Evolutionary conservation across 1,284 basidiomycete genomes (phyloP).

Genomic region (Vanrija sp.): DNA sequence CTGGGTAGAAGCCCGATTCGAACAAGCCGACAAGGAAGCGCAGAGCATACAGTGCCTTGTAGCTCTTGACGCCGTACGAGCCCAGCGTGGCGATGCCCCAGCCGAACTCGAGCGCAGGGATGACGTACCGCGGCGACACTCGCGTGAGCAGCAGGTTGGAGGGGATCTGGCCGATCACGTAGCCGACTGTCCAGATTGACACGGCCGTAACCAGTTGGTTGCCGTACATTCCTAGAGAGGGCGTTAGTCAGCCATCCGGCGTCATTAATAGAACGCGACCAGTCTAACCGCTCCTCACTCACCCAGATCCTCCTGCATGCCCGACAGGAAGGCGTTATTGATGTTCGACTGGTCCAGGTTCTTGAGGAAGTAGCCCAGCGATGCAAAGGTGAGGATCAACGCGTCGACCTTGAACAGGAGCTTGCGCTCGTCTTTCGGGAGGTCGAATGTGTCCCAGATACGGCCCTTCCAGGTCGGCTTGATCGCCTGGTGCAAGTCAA

Average conservation of each 20-base stretch:
- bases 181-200: conserved; percentile 40
- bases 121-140: conserved; percentile 38
- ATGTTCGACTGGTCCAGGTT: conserved; percentile 14
- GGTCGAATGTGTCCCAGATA: conserved; percentile 40
- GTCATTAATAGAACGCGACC: neutral
- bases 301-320: conserved; percentile 17
- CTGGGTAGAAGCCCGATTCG: conserved; percentile 37
- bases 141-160: conserved; percentile 38
- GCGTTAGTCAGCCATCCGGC: too few species aligned
- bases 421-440: conserved; percentile 28
- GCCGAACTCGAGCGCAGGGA: conserved; percentile 34
- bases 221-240: conserved; percentile 18
- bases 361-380: conserved; percentile 1
- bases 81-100: conserved; percentile 40
- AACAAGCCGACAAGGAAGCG: conserved; percentile 36
- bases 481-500: neutral
- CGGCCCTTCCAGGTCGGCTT: conserved; percentile 18
- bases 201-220: conserved; percentile 37
- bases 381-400: conserved; percentile 34
- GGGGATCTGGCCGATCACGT: conserved; percentile 40
- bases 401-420: conserved; percentile 44
- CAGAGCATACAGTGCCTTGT: conserved; percentile 25
- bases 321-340: conserved; percentile 29
- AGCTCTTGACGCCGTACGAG: conserved; percentile 26
- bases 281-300: too few species aligned